Conservation (phyloP, 257 asterid genomes). For the Echites panduratus region DNA sequence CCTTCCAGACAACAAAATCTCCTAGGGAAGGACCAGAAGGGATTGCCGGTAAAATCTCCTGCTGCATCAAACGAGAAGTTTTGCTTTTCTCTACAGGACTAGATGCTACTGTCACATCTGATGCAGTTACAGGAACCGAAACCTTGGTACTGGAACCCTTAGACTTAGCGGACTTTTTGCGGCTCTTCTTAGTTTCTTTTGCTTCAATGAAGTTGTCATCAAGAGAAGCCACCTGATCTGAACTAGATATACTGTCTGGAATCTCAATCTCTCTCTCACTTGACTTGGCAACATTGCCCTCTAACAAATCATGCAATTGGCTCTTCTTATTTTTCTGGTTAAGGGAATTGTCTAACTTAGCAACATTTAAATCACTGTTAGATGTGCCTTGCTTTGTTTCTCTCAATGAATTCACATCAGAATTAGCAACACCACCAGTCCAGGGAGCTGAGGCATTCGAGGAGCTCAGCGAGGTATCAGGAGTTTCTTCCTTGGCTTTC, state of each 20-base stretch:
- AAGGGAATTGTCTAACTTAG: slow-evolving; percentile 36
- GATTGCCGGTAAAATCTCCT: slow-evolving; percentile 60
- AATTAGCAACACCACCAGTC: slow-evolving; percentile 47
- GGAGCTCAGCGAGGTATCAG: slow-evolving; percentile 55
- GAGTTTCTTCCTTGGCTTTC: slow-evolving; percentile 55
- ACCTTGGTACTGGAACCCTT: slow-evolving; percentile 60
- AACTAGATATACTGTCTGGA: slow-evolving; percentile 25
- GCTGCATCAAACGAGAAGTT: slow-evolving; percentile 49
- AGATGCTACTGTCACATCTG: slow-evolving; percentile 50
- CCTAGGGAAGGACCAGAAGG: slow-evolving; percentile 96
- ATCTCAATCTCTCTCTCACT: slow-evolving; percentile 41
- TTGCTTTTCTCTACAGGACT: slow-evolving; percentile 61
- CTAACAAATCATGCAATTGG: slow-evolving; percentile 57
- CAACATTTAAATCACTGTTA: slow-evolving; percentile 23
- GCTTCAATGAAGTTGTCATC: slow-evolving; percentile 76
- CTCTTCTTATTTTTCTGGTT: slow-evolving; percentile 46
- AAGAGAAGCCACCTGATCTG: slow-evolving; percentile 34
- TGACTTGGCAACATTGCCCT: slow-evolving; percentile 40
- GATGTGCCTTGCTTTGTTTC: slow-evolving; percentile 40
- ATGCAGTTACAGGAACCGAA: slow-evolving; percentile 31
- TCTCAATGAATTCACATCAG: slow-evolving; percentile 46
- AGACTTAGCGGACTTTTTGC: slow-evolving; percentile 79
- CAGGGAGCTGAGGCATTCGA: slow-evolving; percentile 53
- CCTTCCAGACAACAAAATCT: slow-evolving; percentile 91
- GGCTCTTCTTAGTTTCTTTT: slow-evolving; percentile 83